Conservation (phyloP, 2,329 filamentous ascomycete genomes). For the Rutstroemia sp. region DNA sequence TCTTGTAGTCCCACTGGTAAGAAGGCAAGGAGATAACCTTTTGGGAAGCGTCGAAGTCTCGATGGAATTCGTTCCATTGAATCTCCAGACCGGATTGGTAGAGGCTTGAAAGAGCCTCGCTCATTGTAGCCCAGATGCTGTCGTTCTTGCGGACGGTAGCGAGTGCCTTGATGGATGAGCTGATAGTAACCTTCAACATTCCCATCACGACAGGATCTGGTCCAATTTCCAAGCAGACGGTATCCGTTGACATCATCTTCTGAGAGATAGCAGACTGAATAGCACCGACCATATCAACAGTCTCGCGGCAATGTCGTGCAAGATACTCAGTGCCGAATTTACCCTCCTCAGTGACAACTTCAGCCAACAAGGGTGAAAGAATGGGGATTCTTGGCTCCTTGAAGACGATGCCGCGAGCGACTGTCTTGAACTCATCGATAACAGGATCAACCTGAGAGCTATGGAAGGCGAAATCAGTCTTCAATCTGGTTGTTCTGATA, state of each 20-base stretch:
- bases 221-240: background rate
- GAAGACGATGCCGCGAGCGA: conserved; percentile 45
- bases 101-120: background rate
- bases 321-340: conserved; percentile 55
- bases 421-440: conserved; percentile 47
- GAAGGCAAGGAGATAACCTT: conserved; percentile 38
- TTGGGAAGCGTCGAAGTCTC: background rate
- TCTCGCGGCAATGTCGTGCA: conserved; percentile 53
- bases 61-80: conserved; percentile 1
- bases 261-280: conserved; percentile 49
- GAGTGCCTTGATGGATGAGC: background rate
- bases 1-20: conserved; percentile 61
- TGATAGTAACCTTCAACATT: background rate
- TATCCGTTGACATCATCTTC: conserved; percentile 52
- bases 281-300: conserved; percentile 55
- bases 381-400: conserved; percentile 48
- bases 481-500: background rate
- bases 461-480: conserved; percentile 27
- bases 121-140: background rate
- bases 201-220: background rate
- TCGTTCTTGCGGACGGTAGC: conserved; percentile 30
- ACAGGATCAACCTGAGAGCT: conserved; percentile 56
- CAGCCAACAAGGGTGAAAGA: conserved; percentile 57
- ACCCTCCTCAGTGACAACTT: conserved; percentile 48
- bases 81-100: background rate